Percentiles rank a stretch among this genome's conserved stretches.
Conservation (phyloP, 129 eudicot species). For the Escallonia rubra region DNA sequence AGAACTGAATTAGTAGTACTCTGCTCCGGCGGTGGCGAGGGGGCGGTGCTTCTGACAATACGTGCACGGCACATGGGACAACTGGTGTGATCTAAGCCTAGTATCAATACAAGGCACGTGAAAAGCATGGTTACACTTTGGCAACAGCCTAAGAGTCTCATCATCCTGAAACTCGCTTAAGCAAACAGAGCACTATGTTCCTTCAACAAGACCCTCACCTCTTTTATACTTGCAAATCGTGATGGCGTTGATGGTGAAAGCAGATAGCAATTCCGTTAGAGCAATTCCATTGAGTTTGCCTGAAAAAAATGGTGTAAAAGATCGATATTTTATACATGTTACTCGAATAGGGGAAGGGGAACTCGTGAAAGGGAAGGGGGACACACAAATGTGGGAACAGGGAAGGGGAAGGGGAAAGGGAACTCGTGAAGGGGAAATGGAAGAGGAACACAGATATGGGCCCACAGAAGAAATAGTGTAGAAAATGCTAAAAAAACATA, state of each 20-base stretch:
- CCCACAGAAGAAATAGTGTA: no score
- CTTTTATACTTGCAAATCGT: slow-evolving; percentile 32
- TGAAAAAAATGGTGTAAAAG: no score
- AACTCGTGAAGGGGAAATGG: no score
- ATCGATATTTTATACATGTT: no score
- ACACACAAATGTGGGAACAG: no score
- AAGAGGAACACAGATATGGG: no score
- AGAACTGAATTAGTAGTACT: slow-evolving; percentile 6
- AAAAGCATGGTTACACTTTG: slow-evolving; percentile 48
- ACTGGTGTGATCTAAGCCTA: slow-evolving; percentile 42
- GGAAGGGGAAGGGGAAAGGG: no score
- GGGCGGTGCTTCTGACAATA: slow-evolving; percentile 6
- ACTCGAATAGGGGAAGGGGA: no score
- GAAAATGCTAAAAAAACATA: no score
- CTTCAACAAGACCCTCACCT: slow-evolving; percentile 42
- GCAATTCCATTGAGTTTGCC: no score
- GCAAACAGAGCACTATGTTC: slow-evolving; percentile 53
- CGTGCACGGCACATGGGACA: slow-evolving; percentile 46
- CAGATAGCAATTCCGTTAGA: no score
- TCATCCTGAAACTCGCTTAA: slow-evolving; percentile 40
- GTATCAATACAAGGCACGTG: slow-evolving; percentile 51
- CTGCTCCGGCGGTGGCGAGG: slow-evolving; percentile 3
- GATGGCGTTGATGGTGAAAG: slow-evolving; percentile 32
- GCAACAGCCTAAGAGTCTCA: slow-evolving; percentile 38
- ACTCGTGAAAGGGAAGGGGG: no score